phyloP scores from a whole-genome alignment of 2,329 filamentous ascomycete genomes.

The Aspergillus awamori region DNA sequence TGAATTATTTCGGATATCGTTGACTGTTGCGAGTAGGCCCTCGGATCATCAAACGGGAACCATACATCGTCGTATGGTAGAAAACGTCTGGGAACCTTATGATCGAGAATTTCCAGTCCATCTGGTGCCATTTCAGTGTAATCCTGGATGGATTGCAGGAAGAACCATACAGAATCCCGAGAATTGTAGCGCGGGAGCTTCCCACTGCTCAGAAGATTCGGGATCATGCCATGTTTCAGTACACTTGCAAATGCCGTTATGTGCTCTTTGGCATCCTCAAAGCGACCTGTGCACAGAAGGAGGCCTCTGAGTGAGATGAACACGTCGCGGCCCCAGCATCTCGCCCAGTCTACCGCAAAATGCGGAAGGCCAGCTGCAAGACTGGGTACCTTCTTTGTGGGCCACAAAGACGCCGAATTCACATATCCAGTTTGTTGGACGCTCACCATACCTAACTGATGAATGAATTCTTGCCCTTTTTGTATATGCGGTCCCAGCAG shows the following conservation, averaged over 20 bases:
- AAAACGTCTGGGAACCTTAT: constrained; percentile 81
- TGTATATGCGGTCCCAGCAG: constrained; percentile 77
- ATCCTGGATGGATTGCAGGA: constrained; percentile 93
- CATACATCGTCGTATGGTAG: constrained; percentile 94
- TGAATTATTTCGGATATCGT: constrained; percentile 89
- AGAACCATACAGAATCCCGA: constrained; percentile 96
- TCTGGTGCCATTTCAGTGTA: constrained; percentile 81
- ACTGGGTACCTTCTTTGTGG: constrained; percentile 78
- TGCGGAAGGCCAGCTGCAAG: constrained; percentile 92
- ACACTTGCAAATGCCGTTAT: constrained; percentile 94
- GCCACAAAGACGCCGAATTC: constrained; percentile 88
- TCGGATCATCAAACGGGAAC: constrained; percentile 78
- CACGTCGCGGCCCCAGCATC: constrained; percentile 96
- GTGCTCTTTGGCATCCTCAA: constrained; percentile 86
- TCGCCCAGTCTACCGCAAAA: constrained; percentile 89
- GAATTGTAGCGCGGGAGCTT: constrained; percentile 91
- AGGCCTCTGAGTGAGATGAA: constrained; percentile 94
- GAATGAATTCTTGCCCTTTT: constrained; percentile 83
- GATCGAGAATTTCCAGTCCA: constrained; percentile 72
- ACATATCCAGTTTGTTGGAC: constrained; percentile 88
- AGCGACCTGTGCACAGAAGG: constrained; percentile 87
- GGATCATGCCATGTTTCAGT: constrained; percentile 97
- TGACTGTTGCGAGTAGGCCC: constrained; percentile 83
- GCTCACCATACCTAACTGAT: constrained; percentile 86
- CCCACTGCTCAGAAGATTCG: constrained; percentile 86